Percentiles rank a stretch among this genome's conserved stretches.
These are phyloP conservation scores for Aspergillus novofumigatus DNA, from an alignment of 2,329 filamentous ascomycete genomes.

Conservation along the genomic window DNA sequence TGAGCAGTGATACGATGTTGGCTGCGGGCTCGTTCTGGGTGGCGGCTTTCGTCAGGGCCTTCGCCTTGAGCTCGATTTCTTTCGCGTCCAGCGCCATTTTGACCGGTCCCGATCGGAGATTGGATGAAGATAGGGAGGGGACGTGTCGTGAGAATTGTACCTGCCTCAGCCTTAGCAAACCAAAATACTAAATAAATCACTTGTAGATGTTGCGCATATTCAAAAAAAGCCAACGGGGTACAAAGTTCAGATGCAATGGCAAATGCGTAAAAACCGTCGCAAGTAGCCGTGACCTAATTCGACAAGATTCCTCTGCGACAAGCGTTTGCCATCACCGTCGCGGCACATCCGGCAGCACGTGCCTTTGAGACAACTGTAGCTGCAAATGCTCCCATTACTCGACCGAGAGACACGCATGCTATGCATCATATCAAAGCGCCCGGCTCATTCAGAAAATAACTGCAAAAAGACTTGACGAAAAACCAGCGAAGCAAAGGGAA, in stretches of 20 bases:
- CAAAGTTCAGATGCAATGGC: not conserved
- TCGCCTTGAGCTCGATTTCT: conserved; percentile 72
- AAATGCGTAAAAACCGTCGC: not conserved
- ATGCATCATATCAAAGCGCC: not conserved
- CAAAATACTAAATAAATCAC: not conserved
- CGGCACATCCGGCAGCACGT: not conserved
- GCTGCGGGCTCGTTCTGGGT: conserved; percentile 68
- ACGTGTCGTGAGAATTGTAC: not conserved
- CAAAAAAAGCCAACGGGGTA: not conserved
- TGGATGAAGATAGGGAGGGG: not conserved
- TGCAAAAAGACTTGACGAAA: not conserved
- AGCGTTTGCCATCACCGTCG: not conserved
- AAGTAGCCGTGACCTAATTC: not conserved
- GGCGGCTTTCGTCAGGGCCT: conserved; percentile 75
- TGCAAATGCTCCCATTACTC: not conserved
- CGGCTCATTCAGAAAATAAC: not conserved
- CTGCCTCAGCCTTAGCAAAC: not conserved
- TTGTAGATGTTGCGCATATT: not conserved
- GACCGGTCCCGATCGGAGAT: not conserved
- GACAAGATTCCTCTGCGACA: not conserved
- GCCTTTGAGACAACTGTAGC: not conserved
- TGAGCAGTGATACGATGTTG: conserved; percentile 69
- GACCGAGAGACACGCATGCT: not conserved
- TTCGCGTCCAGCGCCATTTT: conserved; percentile 65
- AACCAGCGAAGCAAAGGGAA: not conserved